Evolutionary conservation across 768 basidiomycete genomes (phyloP).

Genomic region (Lentinus tigrinus): DNA sequence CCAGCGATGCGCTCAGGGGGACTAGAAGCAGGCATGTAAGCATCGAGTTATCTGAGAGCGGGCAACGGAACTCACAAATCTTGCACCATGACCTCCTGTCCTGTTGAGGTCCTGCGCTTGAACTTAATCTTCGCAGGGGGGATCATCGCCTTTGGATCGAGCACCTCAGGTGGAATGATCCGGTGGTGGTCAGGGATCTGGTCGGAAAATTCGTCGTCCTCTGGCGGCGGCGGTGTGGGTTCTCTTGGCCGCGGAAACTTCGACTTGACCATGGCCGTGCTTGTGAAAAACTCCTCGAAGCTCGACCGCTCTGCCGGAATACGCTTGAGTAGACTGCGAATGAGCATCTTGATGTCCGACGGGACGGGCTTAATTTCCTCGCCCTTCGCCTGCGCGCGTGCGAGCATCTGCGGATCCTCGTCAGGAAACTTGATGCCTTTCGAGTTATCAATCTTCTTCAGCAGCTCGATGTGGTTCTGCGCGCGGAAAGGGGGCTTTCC

Average conservation of each 20-base stretch:
- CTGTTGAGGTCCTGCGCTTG: slow-evolving; percentile 34
- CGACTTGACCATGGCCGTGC: slow-evolving; percentile 70
- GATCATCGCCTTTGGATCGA: slow-evolving; percentile 79
- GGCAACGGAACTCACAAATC: background rate
- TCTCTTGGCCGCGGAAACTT: slow-evolving; percentile 64
- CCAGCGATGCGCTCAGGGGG: slow-evolving; percentile 1
- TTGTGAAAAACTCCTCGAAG: slow-evolving; percentile 92
- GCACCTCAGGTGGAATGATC: slow-evolving; percentile 74
- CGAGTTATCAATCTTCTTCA: slow-evolving; percentile 90
- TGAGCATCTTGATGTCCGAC: slow-evolving; percentile 82
- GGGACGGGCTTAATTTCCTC: slow-evolving; percentile 64
- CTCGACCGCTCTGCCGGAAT: slow-evolving; percentile 80
- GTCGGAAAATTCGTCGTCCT: slow-evolving; percentile 30
- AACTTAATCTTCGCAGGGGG: slow-evolving; percentile 83
- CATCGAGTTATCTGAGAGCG: background rate
- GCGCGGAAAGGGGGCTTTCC: slow-evolving; percentile 95
- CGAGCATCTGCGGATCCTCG: slow-evolving; percentile 62
- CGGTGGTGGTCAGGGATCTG: slow-evolving; percentile 71
- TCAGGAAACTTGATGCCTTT: slow-evolving; percentile 94
- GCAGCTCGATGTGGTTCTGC: slow-evolving; percentile 91
- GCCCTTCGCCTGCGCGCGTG: slow-evolving; percentile 44
- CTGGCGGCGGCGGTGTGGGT: slow-evolving; percentile 31
- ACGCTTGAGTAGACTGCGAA: slow-evolving; percentile 79
- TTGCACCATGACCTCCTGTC: background rate
- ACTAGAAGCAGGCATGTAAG: background rate